Evolutionary conservation across 2,329 filamentous ascomycete genomes (phyloP).

Genomic region (Beauveria scarabaeidicola): DNA sequence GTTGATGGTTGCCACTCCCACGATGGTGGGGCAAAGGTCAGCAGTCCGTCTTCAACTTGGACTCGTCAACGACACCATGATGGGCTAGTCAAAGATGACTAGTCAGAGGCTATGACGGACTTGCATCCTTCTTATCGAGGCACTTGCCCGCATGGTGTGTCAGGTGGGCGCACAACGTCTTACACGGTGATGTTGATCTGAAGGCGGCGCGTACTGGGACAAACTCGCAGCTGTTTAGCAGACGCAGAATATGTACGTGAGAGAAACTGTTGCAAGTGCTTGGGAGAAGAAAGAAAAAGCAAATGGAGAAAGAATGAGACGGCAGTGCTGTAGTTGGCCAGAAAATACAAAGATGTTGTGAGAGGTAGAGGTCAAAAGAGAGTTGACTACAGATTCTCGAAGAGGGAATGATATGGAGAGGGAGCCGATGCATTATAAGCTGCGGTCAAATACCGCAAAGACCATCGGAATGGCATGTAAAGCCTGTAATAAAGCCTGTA

Average conservation of each 20-base stretch:
- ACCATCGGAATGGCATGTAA: neutral
- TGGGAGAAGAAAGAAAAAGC: neutral
- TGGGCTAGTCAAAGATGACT: neutral
- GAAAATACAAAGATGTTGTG: neutral
- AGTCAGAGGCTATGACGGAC: neutral
- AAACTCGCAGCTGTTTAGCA: constrained; percentile 7
- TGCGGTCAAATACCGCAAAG: neutral
- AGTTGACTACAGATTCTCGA: neutral
- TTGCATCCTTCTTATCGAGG: neutral
- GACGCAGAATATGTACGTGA: neutral
- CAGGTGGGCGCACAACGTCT: constrained; percentile 10
- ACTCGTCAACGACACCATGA: neutral
- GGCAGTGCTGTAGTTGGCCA: neutral
- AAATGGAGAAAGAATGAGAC: neutral
- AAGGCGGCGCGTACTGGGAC: neutral
- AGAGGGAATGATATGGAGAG: neutral
- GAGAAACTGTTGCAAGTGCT: neutral
- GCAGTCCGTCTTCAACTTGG: neutral
- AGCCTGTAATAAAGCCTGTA: no score
- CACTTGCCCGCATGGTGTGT: constrained; percentile 4
- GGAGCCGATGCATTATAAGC: constrained; percentile 1
- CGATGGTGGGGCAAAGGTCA: constrained; percentile 9
- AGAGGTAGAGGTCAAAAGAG: neutral
- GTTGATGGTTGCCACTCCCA: neutral
- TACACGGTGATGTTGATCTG: constrained; percentile 1